Conservation (phyloP, 805 yeast genomes). For the Monosporozyma solicola region DNA sequence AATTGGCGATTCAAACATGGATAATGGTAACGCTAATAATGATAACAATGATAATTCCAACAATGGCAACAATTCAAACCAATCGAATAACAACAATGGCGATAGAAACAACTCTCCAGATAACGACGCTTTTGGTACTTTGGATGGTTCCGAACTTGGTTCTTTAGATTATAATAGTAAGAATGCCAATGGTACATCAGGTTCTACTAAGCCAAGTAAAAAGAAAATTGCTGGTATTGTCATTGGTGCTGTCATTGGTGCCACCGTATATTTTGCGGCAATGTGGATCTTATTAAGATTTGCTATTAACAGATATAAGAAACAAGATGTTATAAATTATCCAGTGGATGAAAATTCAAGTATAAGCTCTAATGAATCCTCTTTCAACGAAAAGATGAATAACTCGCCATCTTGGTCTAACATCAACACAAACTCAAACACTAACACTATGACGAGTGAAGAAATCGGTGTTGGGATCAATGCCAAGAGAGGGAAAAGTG, state of each 20-base stretch:
- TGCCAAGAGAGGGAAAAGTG: constrained; percentile 10
- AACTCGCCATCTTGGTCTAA: constrained; percentile 3
- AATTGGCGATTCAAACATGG: background rate
- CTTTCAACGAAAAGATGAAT: background rate
- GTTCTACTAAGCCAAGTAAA: constrained; percentile 24
- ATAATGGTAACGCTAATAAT: background rate
- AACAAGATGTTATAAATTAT: constrained; percentile 11
- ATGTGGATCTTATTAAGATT: constrained; percentile 48
- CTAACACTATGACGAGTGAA: background rate
- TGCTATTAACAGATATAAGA: constrained; percentile 34
- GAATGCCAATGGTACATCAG: constrained; percentile 1
- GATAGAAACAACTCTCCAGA: constrained; percentile 43
- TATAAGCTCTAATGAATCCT: constrained; percentile 3
- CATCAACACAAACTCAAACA: background rate
- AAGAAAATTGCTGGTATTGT: constrained; percentile 65
- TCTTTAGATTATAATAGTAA: constrained; percentile 18
- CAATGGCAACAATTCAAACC: background rate
- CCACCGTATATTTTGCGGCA: constrained; percentile 51
- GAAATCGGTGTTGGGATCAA: constrained; percentile 8
- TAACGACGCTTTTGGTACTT: constrained; percentile 1
- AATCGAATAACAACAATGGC: constrained; percentile 11
- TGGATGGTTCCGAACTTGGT: constrained; percentile 8
- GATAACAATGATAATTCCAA: background rate
- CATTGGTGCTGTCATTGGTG: constrained; percentile 76
- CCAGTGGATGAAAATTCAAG: constrained; percentile 13